phyloP scores from a whole-genome alignment of 2,329 filamentous ascomycete species.

The Paracoccidioides lutzii region DNA sequence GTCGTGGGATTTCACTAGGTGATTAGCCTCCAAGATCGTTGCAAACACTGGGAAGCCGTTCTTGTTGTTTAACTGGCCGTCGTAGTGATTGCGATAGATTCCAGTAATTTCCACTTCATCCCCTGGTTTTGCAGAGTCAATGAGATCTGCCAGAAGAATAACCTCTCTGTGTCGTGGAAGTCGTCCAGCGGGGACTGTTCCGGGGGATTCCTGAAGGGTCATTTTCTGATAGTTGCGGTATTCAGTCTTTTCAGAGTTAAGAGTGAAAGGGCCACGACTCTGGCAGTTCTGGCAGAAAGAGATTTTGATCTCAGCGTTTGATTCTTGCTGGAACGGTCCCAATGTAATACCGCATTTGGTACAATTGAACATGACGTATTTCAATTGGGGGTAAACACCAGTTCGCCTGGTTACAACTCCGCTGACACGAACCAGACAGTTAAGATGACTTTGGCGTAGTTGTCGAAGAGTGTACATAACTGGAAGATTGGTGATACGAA shows the following conservation, averaged over 20 bases:
- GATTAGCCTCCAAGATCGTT: slow-evolving; percentile 93
- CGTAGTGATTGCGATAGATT: slow-evolving; percentile 96
- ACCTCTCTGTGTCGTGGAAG: slow-evolving; percentile 88
- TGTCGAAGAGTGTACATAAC: slow-evolving; percentile 92
- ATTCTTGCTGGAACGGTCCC: slow-evolving; percentile 94
- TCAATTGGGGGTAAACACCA: slow-evolving; percentile 93
- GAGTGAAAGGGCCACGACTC: slow-evolving; percentile 81
- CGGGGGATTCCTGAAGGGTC: slow-evolving; percentile 91
- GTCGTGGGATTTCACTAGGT: slow-evolving; percentile 92
- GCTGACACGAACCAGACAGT: slow-evolving; percentile 85
- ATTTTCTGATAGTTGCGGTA: slow-evolving; percentile 98
- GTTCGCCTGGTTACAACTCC: slow-evolving; percentile 90
- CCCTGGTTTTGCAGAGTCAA: slow-evolving; percentile 90
- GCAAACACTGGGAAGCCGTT: slow-evolving; percentile 98
- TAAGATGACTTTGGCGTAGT: slow-evolving; percentile 86
- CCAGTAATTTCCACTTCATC: slow-evolving; percentile 97
- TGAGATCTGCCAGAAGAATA: slow-evolving; percentile 90
- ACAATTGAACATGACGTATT: slow-evolving; percentile 98
- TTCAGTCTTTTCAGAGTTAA: slow-evolving; percentile 95
- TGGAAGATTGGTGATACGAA: slow-evolving; percentile 88
- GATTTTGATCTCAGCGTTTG: slow-evolving; percentile 90
- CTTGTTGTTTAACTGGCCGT: slow-evolving; percentile 93
- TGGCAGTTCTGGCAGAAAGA: slow-evolving; percentile 95
- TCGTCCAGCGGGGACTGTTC: slow-evolving; percentile 89
- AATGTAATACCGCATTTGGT: slow-evolving; percentile 82